Conservation (phyloP, 2,329 filamentous ascomycete genomes). For the Coniochaeta ligniaria region DNA sequence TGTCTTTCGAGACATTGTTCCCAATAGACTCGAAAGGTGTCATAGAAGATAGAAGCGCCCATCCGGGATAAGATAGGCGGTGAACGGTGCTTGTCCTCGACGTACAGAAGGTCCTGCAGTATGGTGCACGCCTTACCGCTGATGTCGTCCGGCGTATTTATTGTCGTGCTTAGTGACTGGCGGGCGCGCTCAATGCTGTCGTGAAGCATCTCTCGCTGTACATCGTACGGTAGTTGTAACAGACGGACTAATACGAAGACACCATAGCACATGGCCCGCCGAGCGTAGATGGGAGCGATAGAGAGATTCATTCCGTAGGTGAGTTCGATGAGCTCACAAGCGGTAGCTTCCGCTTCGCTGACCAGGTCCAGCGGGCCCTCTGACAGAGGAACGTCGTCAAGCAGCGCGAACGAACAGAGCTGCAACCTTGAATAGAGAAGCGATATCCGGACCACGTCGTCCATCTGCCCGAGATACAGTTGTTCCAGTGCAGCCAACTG, state of each 20-base stretch:
- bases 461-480: not conserved
- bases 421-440: not conserved
- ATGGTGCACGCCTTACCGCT: not conserved
- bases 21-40: not conserved
- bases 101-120: not conserved
- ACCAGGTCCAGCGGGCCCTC: not conserved
- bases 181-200: not conserved
- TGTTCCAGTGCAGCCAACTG: not conserved
- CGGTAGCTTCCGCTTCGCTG: not conserved
- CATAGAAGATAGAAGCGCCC: not conserved
- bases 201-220: not conserved
- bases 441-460: not conserved
- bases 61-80: not conserved
- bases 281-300: not conserved
- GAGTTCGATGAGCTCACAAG: not conserved
- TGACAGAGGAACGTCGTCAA: not conserved
- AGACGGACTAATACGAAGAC: not conserved
- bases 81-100: conserved; percentile 1
- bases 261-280: not conserved
- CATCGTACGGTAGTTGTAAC: not conserved
- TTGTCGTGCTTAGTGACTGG: not conserved
- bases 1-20: conserved; percentile 1
- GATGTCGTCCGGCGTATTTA: not conserved
- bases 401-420: not conserved
- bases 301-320: not conserved